These are phyloP conservation scores for Nitzschia palea DNA, from an alignment of 108 stramenopile genomes.

Conservation along the genomic window DNA sequence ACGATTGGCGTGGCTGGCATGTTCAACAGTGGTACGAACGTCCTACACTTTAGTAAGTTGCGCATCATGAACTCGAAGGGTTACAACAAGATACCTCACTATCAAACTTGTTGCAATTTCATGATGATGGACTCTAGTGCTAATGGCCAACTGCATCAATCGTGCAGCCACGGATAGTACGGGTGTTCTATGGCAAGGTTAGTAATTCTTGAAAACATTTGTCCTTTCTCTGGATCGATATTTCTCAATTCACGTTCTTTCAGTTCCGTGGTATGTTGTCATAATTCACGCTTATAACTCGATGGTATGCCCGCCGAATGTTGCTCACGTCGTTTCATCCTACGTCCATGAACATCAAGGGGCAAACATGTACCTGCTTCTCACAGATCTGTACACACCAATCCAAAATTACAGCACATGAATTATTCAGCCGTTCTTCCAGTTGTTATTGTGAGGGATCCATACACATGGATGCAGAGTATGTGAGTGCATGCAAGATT, in stretches of 20 bases:
- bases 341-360: too few species aligned
- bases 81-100: too few species aligned
- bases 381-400: slow-evolving; percentile 8
- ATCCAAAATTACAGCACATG: neutral
- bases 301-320: too few species aligned
- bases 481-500: slow-evolving; percentile 41
- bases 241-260: neutral
- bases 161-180: slow-evolving; percentile 9
- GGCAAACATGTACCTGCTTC: slow-evolving; percentile 75
- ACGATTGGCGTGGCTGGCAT: slow-evolving; percentile 48
- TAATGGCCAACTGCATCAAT: slow-evolving; percentile 48
- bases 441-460: slow-evolving; percentile 64
- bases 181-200: neutral
- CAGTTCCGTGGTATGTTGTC: slow-evolving; percentile 5
- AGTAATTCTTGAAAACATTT: neutral
- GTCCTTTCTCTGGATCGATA: neutral
- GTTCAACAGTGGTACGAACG: slow-evolving; percentile 78
- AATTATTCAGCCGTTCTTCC: slow-evolving; percentile 41
- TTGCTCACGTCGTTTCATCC: too few species aligned
- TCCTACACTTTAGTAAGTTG: slow-evolving; percentile 26
- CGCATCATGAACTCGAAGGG: too few species aligned
- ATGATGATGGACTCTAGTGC: too few species aligned
- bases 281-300: slow-evolving; percentile 6
- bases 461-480: slow-evolving; percentile 72
- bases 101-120: too few species aligned